Evolutionary conservation across 768 basidiomycete genomes (phyloP).

Genomic region (Xerocomellus dryophilus): DNA sequence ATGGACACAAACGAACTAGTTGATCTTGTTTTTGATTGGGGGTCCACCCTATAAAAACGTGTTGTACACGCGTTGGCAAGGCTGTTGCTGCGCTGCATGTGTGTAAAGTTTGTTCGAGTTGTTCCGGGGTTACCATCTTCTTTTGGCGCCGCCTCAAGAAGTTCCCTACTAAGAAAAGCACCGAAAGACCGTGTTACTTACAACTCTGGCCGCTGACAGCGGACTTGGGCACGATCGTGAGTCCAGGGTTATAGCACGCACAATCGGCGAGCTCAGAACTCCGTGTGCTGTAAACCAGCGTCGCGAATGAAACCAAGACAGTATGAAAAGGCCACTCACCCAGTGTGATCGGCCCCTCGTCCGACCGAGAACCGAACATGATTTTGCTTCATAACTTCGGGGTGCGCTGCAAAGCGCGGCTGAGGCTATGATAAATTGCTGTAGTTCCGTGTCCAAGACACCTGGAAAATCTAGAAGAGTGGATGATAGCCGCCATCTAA

Average conservation of each 20-base stretch:
- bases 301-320: neutral
- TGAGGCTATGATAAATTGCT: neutral
- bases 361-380: neutral
- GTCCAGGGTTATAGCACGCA: neutral
- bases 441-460: neutral
- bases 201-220: conserved; percentile 13
- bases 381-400: no score
- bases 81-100: conserved; percentile 30
- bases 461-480: neutral
- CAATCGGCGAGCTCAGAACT: neutral
- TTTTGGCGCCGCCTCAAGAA: conserved; percentile 23
- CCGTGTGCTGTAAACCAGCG: conserved; percentile 13
- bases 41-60: conserved; percentile 38
- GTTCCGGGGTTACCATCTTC: conserved; percentile 18
- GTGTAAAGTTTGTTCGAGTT: conserved; percentile 15
- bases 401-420: neutral
- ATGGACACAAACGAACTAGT: conserved; percentile 15
- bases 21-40: conserved; percentile 32
- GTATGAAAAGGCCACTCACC: conserved; percentile 6
- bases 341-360: neutral
- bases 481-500: neutral
- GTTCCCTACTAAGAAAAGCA: conserved; percentile 7
- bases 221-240: conserved; percentile 7
- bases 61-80: conserved; percentile 32
- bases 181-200: conserved; percentile 3